Base-by-base conservation (phyloP, 495 filamentous ascomycete genomes). In the Aspergillus steynii region DNA sequence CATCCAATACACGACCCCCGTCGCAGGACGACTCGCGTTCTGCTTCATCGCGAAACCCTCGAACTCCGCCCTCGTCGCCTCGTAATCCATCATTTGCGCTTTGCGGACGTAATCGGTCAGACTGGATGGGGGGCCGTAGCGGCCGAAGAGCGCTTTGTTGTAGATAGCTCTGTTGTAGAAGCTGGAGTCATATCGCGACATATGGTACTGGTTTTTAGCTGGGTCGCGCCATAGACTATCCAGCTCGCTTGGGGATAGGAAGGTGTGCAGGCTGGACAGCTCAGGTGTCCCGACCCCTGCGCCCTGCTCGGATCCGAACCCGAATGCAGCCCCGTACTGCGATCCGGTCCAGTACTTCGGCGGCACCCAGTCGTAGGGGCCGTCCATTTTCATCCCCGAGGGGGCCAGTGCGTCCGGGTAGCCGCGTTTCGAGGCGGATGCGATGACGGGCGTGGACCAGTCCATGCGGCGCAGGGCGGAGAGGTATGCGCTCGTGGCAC, bases 1-100 rank as follows among this genome's bases (percentile, higher is more conserved):
- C 87, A 88, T 89, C 87, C 87, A 88, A 71, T 89, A 89, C 5
- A 89, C 80, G 2, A 84, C 25, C 0, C 87, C 86, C 0, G 85
- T 88, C 0, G 87, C 84, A 3, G 84, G 80, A 0, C 80, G 71
- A 4, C 73, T 67, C 0, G 77, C 80, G 59, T 70, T 84, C 73
- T 83, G 85, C 0, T 77, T 71, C 14, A 80, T 71, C 0, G 77
- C 72, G 58, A 81, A 87, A 0, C 73, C 85, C 63, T 89, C 87
- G 63, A 83, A 86, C 65, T 88, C 74, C 0, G 85, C 74, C 4
- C 85, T 69, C 2, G 83, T 87, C 4, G 85, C 85, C 63, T 89
- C 87, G 61, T 87, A 88, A 64, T 88, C 86, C 66, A 80, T 82
- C 29, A 87, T 78, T 63, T 87, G 84, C 1, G 78, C 73, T 55